Evolutionary conservation across 2,329 filamentous ascomycete species (phyloP), one percentile per base, ranked within the genome.

Genomic region (Talaromyces verruculosus): DNA sequence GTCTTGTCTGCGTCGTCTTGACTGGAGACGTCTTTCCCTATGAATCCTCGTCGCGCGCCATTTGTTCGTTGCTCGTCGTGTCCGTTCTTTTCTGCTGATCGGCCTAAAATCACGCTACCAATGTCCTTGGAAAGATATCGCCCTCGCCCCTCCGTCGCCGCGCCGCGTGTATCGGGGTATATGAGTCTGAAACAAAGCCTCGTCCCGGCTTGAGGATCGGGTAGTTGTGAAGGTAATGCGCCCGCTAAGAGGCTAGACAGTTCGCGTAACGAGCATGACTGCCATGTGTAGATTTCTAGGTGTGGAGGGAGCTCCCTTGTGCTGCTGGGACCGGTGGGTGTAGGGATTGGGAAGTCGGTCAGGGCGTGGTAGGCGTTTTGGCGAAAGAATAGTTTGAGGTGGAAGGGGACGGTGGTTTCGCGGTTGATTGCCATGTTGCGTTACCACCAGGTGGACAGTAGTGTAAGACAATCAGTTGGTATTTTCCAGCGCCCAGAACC

Each of bases 151-250:
- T 80, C 73, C 19, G 72, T 77, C 69, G 71, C 77, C 33, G 72
- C 76, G 69, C 64, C 79, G 73, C 67, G 82, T 28, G 90, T 87
- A 77, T 97, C 92, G 1, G 91, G 90, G 75, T 91, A 97, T 63
- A 97, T 87, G 19, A 97, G 86, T 58, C 93, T 90, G 80, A 95
- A 98, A 67, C 88, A 88, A n/a, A 97, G 84, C 63, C 94, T 88
- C 8, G 93, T 94, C 67, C 94, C 93, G 47, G 93, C 85, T 6
- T 89, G 86, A 0, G 91, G 91, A 43, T 84, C 82, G 0, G 93
- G 92, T 2, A 97, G 85, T 22, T 92, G 80, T 1, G 83, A 80
- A 0, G 91, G 90, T 1, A 91, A 83, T 0, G 89, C 85, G 61
- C 87, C 86, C 33, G 88, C 87, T 65, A 98, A 85, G 63, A 94